These are phyloP conservation scores for Phylloporus sp. DNA, from an alignment of 768 basidiomycete genomes.

Conservation along the genomic window DNA sequence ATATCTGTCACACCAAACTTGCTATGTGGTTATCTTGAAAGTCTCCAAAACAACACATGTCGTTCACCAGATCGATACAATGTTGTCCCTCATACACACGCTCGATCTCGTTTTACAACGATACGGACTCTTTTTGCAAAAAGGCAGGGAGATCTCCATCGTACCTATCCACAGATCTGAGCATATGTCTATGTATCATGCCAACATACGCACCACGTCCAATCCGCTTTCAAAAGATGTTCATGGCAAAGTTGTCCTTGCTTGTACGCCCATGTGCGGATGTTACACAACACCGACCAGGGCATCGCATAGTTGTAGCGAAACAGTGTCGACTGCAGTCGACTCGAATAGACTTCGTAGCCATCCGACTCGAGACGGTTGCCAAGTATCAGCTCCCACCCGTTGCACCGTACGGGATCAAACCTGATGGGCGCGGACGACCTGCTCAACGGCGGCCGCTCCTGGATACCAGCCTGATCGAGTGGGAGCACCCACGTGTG, in stretches of 20 bases:
- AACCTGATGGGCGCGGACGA: conserved; percentile 10
- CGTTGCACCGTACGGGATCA: conserved; percentile 17
- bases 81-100: too few relatives aligned
- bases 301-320: conserved; percentile 25
- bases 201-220: conserved; percentile 19
- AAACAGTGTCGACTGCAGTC: conserved; percentile 18
- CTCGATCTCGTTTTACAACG: too few relatives aligned
- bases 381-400: conserved; percentile 15
- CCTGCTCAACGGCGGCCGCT: conserved; percentile 9
- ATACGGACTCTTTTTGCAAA: background rate
- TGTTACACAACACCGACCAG: background rate
- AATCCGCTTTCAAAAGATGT: conserved; percentile 3
- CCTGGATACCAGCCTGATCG: conserved; percentile 14
- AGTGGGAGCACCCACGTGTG: conserved; percentile 31
- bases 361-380: background rate
- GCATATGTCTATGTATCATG: too few relatives aligned
- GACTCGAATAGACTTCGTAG: background rate
- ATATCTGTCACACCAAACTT: too few relatives aligned
- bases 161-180: conserved; percentile 11
- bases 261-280: conserved; percentile 6
- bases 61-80: too few relatives aligned
- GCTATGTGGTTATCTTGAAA: too few relatives aligned
- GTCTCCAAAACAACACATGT: too few relatives aligned
- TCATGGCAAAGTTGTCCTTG: conserved; percentile 4
- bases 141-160: conserved; percentile 18